phyloP scores from a whole-genome alignment of 768 basidiomycete species.

The Xerocomellus amylosporus region DNA sequence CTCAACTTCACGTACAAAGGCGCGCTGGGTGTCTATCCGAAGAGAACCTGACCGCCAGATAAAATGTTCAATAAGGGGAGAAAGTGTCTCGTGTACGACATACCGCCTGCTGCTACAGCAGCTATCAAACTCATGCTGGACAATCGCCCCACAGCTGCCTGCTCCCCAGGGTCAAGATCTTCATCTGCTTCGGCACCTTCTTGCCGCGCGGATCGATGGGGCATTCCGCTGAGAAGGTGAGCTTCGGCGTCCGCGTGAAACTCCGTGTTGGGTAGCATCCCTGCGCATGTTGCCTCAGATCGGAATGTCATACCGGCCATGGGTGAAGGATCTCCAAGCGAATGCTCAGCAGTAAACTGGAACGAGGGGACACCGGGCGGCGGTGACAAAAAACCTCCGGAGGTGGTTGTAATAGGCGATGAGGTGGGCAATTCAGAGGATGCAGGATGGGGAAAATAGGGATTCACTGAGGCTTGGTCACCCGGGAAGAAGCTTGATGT shows the following conservation, averaged over 20 bases:
- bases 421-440: constrained; percentile 30
- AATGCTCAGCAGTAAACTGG: constrained; percentile 15
- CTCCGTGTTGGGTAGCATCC: constrained; percentile 4
- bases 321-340: constrained; percentile 13
- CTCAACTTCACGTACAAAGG: constrained; percentile 74
- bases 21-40: constrained; percentile 51
- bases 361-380: constrained; percentile 13
- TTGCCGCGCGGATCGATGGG: constrained; percentile 12
- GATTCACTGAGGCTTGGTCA: constrained; percentile 35
- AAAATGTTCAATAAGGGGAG: constrained; percentile 2
- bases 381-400: constrained; percentile 16
- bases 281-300: constrained; percentile 13
- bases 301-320: constrained; percentile 14
- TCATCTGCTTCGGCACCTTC: constrained; percentile 35
- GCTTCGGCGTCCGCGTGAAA: constrained; percentile 9
- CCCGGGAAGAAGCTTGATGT: constrained; percentile 6
- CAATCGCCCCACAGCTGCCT: constrained; percentile 80
- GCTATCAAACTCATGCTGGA: constrained; percentile 95
- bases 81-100: constrained; percentile 25
- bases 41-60: constrained; percentile 44
- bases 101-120: constrained; percentile 76
- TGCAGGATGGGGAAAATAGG: constrained; percentile 51
- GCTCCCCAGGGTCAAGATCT: constrained; percentile 49
- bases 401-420: constrained; percentile 19
- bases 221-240: constrained; percentile 9